Evolutionary conservation across 768 basidiomycete genomes (phyloP).

Genomic region (Kwoniella pini): DNA sequence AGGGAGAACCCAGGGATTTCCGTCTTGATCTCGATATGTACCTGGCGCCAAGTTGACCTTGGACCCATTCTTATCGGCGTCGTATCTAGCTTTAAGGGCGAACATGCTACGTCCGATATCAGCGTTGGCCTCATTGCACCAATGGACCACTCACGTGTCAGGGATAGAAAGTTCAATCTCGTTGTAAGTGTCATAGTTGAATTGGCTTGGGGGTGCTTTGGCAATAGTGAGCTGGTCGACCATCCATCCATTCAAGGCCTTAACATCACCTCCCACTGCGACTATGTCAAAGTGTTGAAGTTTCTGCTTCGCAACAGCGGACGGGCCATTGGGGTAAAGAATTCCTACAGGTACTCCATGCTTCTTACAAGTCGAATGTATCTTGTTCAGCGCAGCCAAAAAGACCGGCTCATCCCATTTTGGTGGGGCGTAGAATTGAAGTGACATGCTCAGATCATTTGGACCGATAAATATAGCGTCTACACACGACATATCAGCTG

Average conservation of each 20-base stretch:
- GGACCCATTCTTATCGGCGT: slow-evolving; percentile 11
- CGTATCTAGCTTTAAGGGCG: slow-evolving; percentile 10
- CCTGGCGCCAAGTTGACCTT: slow-evolving; percentile 62
- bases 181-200: no score
- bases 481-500: neutral
- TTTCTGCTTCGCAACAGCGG: slow-evolving; percentile 18
- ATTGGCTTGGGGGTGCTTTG: neutral
- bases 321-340: slow-evolving; percentile 22
- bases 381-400: slow-evolving; percentile 28
- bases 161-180: no score
- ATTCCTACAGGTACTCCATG: slow-evolving; percentile 18
- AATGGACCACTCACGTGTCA: no score
- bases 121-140: no score
- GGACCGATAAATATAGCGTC: slow-evolving; percentile 46
- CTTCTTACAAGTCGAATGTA: slow-evolving; percentile 21
- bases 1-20: slow-evolving; percentile 86
- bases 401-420: slow-evolving; percentile 24
- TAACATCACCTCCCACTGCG: slow-evolving; percentile 34
- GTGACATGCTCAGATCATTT: slow-evolving; percentile 39
- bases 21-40: slow-evolving; percentile 85
- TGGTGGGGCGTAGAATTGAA: slow-evolving; percentile 24
- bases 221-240: neutral
- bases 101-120: slow-evolving; percentile 2
- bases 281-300: slow-evolving; percentile 27
- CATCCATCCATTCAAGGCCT: slow-evolving; percentile 31